These are phyloP conservation scores for Vigna hirtella DNA, from an alignment of 306 rosid genomes.

Conservation along the genomic window DNA sequence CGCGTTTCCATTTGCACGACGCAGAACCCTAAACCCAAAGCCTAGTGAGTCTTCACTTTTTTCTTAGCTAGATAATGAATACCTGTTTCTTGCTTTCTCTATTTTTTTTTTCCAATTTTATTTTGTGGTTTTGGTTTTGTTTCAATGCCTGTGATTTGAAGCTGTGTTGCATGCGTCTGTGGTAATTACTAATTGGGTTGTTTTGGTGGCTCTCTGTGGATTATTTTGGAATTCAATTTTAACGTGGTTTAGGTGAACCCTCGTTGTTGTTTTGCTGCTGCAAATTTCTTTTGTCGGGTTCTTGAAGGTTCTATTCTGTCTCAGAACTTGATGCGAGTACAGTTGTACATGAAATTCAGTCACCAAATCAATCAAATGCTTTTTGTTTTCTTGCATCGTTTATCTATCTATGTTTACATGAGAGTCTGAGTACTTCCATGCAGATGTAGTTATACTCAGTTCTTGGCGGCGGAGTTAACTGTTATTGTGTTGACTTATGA, in stretches of 20 bases:
- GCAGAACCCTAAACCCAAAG: neutral
- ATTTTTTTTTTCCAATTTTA: neutral
- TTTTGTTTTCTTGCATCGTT: slow-evolving; percentile 21
- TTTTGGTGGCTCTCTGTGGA: slow-evolving; percentile 4
- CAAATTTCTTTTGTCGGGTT: neutral
- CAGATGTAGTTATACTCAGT: neutral
- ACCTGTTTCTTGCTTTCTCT: neutral
- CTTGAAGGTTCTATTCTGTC: slow-evolving; percentile 2
- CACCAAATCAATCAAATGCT: slow-evolving; percentile 18
- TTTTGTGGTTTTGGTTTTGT: neutral
- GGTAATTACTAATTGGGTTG: slow-evolving; percentile 25
- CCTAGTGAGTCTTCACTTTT: neutral
- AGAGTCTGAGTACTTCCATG: neutral
- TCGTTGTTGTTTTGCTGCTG: slow-evolving; percentile 34
- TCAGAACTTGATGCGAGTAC: neutral
- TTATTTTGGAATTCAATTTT: neutral
- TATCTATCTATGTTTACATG: neutral
- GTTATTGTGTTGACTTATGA: slow-evolving; percentile 20
- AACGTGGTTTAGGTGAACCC: neutral
- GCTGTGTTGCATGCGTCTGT: slow-evolving; percentile 8
- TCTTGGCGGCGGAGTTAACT: neutral
- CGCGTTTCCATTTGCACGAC: neutral
- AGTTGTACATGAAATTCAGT: neutral
- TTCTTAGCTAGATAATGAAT: neutral
- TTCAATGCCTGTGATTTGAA: slow-evolving; percentile 29